phyloP scores from a whole-genome alignment of 805 yeast species.

The Ogataea kodamae region DNA sequence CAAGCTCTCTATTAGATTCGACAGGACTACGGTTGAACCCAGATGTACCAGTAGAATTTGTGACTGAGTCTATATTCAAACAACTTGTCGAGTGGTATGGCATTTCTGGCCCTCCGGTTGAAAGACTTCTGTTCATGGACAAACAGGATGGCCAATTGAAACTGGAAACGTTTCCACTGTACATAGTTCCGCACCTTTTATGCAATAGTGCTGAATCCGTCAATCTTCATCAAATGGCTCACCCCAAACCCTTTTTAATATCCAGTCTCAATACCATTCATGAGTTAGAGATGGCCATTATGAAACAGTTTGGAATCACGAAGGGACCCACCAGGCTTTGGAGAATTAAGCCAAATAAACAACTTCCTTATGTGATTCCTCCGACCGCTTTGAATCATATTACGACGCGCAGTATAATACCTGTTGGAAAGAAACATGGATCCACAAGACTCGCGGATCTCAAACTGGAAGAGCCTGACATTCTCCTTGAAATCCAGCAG shows the following conservation, averaged over 20 bases:
- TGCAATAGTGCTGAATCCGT: conserved; percentile 22
- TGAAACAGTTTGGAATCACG: conserved; percentile 20
- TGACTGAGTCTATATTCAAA: conserved; percentile 45
- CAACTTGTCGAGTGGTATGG: conserved; percentile 55
- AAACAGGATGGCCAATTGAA: conserved; percentile 23
- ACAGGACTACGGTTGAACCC: conserved; percentile 38
- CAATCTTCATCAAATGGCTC: conserved; percentile 32
- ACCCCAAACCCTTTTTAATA: conserved; percentile 35
- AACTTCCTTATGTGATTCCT: conserved; percentile 20
- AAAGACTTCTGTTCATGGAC: conserved; percentile 33
- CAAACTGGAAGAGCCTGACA: conserved; percentile 20
- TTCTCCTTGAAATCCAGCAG: conserved; percentile 28
- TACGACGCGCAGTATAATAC: conserved; percentile 18
- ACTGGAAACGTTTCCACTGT: conserved; percentile 26
- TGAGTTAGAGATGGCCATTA: conserved; percentile 25
- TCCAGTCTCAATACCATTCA: conserved; percentile 34
- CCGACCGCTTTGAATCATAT: conserved; percentile 19
- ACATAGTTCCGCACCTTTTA: conserved; percentile 28
- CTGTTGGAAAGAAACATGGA: conserved; percentile 23
- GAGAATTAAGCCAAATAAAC: conserved; percentile 17
- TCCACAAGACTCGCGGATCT: conserved; percentile 15
- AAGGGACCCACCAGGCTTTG: conserved; percentile 24
- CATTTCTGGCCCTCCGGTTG: conserved; percentile 35
- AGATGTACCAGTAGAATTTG: conserved; percentile 28
- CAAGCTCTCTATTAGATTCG: conserved; percentile 41